Evolutionary conservation across 805 yeast species (phyloP), one percentile per base, ranked within the genome.

Genomic region (Hanseniaspora taiwanica): DNA sequence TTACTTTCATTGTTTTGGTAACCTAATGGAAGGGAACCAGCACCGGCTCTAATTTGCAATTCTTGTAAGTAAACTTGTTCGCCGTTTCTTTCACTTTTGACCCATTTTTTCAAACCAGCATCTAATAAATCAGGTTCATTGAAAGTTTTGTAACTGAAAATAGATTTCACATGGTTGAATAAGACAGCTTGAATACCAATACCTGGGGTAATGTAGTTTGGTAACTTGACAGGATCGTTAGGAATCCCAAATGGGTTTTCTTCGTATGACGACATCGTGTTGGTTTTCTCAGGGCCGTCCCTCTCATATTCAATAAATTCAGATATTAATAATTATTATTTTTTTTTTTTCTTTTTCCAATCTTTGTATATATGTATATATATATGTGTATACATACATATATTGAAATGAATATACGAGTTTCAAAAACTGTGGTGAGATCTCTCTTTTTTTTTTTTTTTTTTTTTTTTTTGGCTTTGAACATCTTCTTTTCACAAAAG

Each of bases 1-100:
- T 54, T 46, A 9, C 41, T 42, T 29, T 65, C 64, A 29, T 59
- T 58, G 36, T 52, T 53, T 40, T 74, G 58, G 61, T 78, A 87
- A 29, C 96, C 96, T 38, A 82, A 64, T 36, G 89, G 69, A 21
- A 82, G 72, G 46, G 76, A 70, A 36, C 89, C 83, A 24, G 95
- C 91, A 51, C 96, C 96, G 2, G 80, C 65, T 56, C 94, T 76
- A 42, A 83, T 72, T 53, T 86, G 85, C 42, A 79, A 59, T 46
- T 71, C 60, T 35, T 54, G 50, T 36, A 52, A 53, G 33, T 39
- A 51, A 13, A 44, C 38, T 13, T 41, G 29, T 10, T 23, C 36
- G 6, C 27, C 12, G 9, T 38, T 42, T 21, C 45, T 40, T 9
- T 39, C 40, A 59, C 45, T 40, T 9, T 39, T 39, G 59, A 50